Evolutionary conservation across 106 monocot genomes (phyloP).

Genomic region (Apostasia shenzhenica): DNA sequence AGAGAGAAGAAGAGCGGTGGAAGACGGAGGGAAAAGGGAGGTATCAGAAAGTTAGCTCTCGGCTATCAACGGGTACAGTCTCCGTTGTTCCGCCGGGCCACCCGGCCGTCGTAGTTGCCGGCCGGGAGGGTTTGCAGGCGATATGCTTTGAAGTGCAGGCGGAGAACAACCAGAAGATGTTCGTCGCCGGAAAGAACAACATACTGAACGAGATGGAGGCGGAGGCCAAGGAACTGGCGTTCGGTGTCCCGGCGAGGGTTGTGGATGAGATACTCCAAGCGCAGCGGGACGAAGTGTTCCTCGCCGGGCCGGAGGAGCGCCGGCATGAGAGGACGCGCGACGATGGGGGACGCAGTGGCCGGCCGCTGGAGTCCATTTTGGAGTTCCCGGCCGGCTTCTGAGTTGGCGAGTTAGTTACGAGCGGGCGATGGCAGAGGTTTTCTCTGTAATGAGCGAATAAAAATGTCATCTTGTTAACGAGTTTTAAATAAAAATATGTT

Average conservation of each 20-base stretch:
- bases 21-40: constrained; percentile 3
- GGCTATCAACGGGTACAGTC: constrained; percentile 17
- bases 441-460: no score
- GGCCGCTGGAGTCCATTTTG: constrained; percentile 1
- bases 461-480: no score
- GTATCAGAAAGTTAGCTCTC: constrained; percentile 14
- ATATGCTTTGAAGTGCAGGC: constrained; percentile 41
- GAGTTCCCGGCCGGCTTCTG: constrained; percentile 4
- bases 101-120: constrained; percentile 36
- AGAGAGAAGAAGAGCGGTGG: constrained; percentile 1
- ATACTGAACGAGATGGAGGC: constrained; percentile 42
- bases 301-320: constrained; percentile 23
- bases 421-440: no score
- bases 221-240: constrained; percentile 61
- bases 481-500: no score
- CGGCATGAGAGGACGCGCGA: background rate
- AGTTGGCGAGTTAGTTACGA: background rate
- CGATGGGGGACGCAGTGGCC: background rate
- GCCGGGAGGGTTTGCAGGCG: constrained; percentile 27
- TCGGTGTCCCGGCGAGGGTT: constrained; percentile 22
- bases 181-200: constrained; percentile 54
- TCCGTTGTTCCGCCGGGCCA: constrained; percentile 49
- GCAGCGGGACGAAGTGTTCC: constrained; percentile 26
- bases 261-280: constrained; percentile 30
- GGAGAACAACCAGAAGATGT: constrained; percentile 32